Evolutionary conservation across 805 yeast genomes (phyloP).

Genomic region (Hanseniaspora jakobsenii): DNA sequence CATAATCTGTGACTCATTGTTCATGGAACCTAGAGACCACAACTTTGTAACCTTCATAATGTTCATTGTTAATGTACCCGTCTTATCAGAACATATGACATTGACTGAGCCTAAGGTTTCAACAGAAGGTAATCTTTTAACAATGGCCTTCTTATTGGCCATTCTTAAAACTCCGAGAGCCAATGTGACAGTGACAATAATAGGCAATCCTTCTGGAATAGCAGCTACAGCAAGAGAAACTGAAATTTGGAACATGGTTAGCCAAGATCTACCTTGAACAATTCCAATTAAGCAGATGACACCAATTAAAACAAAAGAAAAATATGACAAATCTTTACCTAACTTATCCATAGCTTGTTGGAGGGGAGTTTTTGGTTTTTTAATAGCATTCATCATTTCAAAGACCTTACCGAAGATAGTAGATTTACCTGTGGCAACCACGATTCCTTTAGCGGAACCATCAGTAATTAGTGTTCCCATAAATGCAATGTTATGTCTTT

Average conservation of each 20-base stretch:
- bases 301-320: slow-evolving; percentile 80
- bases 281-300: slow-evolving; percentile 84
- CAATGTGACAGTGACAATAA: slow-evolving; percentile 91
- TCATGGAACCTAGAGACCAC: slow-evolving; percentile 59
- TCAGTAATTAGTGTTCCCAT: slow-evolving; percentile 97
- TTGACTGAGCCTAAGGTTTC: slow-evolving; percentile 91
- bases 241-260: slow-evolving; percentile 95
- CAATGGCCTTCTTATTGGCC: slow-evolving; percentile 92
- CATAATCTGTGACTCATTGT: slow-evolving; percentile 28
- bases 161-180: slow-evolving; percentile 93
- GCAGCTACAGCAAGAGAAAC: slow-evolving; percentile 98
- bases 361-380: slow-evolving; percentile 94
- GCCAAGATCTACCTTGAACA: slow-evolving; percentile 85
- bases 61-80: slow-evolving; percentile 81
- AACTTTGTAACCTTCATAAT: slow-evolving; percentile 79
- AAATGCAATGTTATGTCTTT: slow-evolving; percentile 68
- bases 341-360: slow-evolving; percentile 91
- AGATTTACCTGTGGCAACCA: slow-evolving; percentile 74
- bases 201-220: slow-evolving; percentile 96
- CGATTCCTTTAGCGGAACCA: slow-evolving; percentile 90
- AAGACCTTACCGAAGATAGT: slow-evolving; percentile 93
- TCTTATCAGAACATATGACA: slow-evolving; percentile 84
- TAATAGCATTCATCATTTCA: slow-evolving; percentile 88
- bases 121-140: slow-evolving; percentile 85
- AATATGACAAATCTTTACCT: slow-evolving; percentile 77